phyloP scores from a whole-genome alignment of 169 alveolate genomes.

The Cryptosporidium viatorum region DNA sequence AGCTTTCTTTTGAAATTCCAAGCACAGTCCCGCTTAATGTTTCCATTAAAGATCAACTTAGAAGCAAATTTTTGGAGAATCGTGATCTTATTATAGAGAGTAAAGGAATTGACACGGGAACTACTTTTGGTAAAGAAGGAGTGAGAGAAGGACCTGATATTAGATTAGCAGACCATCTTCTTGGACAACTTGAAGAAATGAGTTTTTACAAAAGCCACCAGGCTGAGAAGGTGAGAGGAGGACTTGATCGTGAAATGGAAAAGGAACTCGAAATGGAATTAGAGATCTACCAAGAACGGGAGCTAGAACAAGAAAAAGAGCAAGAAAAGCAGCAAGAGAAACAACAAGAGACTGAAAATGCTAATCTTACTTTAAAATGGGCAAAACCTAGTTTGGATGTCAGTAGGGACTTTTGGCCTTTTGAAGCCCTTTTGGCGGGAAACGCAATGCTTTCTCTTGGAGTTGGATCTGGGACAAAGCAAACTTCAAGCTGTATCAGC shows the following conservation, averaged over 20 bases:
- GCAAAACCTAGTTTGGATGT: slow-evolving; percentile 32
- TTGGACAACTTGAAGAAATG: slow-evolving; percentile 70
- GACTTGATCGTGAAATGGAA: slow-evolving; percentile 79
- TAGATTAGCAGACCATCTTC: not conserved
- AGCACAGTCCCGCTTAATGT: slow-evolving; percentile 60
- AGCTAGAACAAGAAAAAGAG: slow-evolving; percentile 80
- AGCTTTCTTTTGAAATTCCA: slow-evolving; percentile 78
- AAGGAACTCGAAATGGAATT: slow-evolving; percentile 78
- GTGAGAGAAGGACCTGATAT: not conserved
- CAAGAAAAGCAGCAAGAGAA: slow-evolving; percentile 78
- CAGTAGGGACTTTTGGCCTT: slow-evolving; percentile 36
- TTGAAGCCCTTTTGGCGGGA: slow-evolving; percentile 21
- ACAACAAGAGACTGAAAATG: slow-evolving; percentile 48
- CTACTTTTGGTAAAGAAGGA: not conserved
- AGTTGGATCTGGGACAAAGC: not conserved
- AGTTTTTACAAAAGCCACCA: not conserved
- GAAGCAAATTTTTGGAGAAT: slow-evolving; percentile 71
- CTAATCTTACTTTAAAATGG: not conserved
- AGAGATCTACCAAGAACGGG: slow-evolving; percentile 67
- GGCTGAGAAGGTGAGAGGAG: not conserved
- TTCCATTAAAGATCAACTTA: slow-evolving; percentile 75
- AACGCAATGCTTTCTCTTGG: not conserved
- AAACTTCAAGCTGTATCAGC: not conserved
- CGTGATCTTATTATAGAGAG: slow-evolving; percentile 10
- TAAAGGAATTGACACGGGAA: not conserved